These are phyloP conservation scores for Neurospora sp. DNA, from an alignment of 495 filamentous ascomycete genomes.

Conservation along the genomic window DNA sequence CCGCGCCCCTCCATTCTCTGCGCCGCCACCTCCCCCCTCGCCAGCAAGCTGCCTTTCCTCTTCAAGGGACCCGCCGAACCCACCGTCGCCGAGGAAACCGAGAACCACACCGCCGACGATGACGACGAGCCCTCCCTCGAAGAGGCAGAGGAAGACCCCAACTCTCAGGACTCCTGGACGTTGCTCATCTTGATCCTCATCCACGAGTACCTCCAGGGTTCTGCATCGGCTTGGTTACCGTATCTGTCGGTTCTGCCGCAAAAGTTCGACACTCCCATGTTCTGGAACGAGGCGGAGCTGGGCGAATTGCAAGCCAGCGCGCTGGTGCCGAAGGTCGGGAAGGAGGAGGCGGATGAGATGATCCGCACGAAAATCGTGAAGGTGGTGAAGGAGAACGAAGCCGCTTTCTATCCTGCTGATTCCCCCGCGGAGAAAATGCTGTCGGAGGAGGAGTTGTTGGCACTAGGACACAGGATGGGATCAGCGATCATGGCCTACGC, in stretches of 20 bases:
- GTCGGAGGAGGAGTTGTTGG: conserved; percentile 42
- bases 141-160: conserved; percentile 11
- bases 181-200: conserved; percentile 69
- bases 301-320: conserved; percentile 65
- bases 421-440: conserved; percentile 23
- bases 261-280: conserved; percentile 83
- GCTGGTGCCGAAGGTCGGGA: conserved; percentile 69
- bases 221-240: conserved; percentile 58
- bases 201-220: conserved; percentile 57
- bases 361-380: conserved; percentile 56
- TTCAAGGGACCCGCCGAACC: conserved; percentile 13
- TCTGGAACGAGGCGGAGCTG: conserved; percentile 68
- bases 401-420: conserved; percentile 37
- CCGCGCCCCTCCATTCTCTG: conserved; percentile 35
- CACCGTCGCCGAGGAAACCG: neutral
- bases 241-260: conserved; percentile 75
- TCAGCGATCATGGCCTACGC: conserved; percentile 91
- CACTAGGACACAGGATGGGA: conserved; percentile 66
- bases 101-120: conserved; percentile 1
- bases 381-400: conserved; percentile 31
- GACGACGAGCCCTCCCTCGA: neutral
- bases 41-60: conserved; percentile 24
- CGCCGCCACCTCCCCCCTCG: conserved; percentile 30
- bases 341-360: conserved; percentile 55
- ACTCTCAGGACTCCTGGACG: conserved; percentile 33